Conservation (phyloP, 1,139 yeast genomes). For the Sugiyamaella novakii region DNA sequence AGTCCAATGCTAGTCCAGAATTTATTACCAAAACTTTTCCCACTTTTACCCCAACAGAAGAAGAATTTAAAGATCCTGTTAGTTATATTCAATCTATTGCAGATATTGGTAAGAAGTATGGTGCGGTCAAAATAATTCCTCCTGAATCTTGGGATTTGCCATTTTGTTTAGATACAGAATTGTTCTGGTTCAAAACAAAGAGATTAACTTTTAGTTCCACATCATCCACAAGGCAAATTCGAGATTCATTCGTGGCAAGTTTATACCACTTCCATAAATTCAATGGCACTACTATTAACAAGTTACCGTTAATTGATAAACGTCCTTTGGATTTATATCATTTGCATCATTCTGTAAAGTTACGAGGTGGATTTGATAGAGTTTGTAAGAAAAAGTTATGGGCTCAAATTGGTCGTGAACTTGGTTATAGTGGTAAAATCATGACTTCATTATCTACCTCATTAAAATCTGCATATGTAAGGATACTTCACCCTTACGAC, state of each 20-base stretch:
- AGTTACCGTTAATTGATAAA: slow-evolving; percentile 43
- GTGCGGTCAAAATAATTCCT: slow-evolving; percentile 71
- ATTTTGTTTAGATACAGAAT: slow-evolving; percentile 52
- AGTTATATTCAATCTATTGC: slow-evolving; percentile 38
- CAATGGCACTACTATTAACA: slow-evolving; percentile 34
- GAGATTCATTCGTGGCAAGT: slow-evolving; percentile 36
- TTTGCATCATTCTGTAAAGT: slow-evolving; percentile 42
- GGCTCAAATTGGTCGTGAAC: slow-evolving; percentile 63
- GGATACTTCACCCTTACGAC: slow-evolving; percentile 43
- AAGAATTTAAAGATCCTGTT: slow-evolving; percentile 52
- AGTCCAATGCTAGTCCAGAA: slow-evolving; percentile 10
- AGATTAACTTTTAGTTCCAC: slow-evolving; percentile 50
- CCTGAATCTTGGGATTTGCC: slow-evolving; percentile 48
- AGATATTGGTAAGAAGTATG: slow-evolving; percentile 52
- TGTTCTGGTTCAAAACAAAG: slow-evolving; percentile 55
- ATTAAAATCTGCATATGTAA: slow-evolving; percentile 54
- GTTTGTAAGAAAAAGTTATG: slow-evolving; percentile 48
- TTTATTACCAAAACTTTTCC: slow-evolving; percentile 45
- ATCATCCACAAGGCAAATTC: slow-evolving; percentile 21
- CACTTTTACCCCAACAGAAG: slow-evolving; percentile 48
- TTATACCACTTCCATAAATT: slow-evolving; percentile 43
- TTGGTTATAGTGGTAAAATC: slow-evolving; percentile 70
- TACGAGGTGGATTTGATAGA: slow-evolving; percentile 43
- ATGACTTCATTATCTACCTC: slow-evolving; percentile 74
- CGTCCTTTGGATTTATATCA: slow-evolving; percentile 45